Evolutionary conservation across 495 filamentous ascomycete species (phyloP).

Genomic region (Podospora australis): DNA sequence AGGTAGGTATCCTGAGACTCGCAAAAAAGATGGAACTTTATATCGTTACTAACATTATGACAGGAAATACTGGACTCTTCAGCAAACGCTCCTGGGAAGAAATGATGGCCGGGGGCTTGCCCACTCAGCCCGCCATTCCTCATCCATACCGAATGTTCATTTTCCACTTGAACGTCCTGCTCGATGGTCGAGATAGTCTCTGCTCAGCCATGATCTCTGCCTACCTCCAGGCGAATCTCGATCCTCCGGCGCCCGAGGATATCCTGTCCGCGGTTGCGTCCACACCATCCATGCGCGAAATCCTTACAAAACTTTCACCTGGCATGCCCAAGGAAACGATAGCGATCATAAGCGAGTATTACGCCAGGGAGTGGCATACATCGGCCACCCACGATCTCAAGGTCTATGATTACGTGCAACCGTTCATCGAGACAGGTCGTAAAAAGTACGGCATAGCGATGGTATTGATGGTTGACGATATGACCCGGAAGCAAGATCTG

Average conservation of each 20-base stretch:
- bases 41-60: too few relatives aligned
- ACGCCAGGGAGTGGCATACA: too few relatives aligned
- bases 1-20: too few relatives aligned
- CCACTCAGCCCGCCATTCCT: too few relatives aligned
- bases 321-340: not conserved
- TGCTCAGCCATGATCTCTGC: not conserved
- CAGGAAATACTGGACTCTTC: too few relatives aligned
- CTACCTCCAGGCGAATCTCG: not conserved
- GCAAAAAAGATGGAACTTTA: not conserved
- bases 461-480: too few relatives aligned
- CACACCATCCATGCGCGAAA: not conserved
- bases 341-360: not conserved
- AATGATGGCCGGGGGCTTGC: too few relatives aligned
- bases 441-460: too few relatives aligned
- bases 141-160: not conserved
- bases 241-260: not conserved
- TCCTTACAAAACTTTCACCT: not conserved
- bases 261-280: not conserved
- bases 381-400: too few relatives aligned
- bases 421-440: too few relatives aligned
- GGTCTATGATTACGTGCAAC: too few relatives aligned
- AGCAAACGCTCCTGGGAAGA: not conserved
- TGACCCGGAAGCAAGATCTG: too few relatives aligned
- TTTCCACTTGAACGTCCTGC: not conserved
- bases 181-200: not conserved